phyloP scores from a whole-genome alignment of 495 filamentous ascomycete species.

The Xylaria acuta region DNA sequence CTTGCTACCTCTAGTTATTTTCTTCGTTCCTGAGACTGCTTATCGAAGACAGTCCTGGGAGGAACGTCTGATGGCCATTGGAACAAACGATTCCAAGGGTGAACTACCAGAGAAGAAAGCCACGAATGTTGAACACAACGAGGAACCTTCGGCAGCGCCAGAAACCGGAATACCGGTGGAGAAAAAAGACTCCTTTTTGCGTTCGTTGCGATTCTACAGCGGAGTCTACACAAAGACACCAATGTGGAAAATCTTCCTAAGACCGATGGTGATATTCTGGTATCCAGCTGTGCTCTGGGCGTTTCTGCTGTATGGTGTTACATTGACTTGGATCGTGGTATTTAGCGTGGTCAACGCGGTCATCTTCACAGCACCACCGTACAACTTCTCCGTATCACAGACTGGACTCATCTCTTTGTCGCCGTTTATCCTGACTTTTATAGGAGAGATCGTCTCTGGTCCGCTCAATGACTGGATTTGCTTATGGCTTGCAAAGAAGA shows the following conservation, averaged over 20 bases:
- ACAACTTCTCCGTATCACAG: constrained; percentile 59
- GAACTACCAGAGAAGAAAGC: constrained; percentile 40
- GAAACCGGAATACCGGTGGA: constrained; percentile 33
- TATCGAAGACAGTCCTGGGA: constrained; percentile 49
- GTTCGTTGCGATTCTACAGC: constrained; percentile 42
- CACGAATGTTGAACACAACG: constrained; percentile 24
- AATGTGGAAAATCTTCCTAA: constrained; percentile 56
- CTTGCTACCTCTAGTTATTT: constrained; percentile 52
- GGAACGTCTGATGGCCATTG: constrained; percentile 30
- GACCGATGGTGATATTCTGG: constrained; percentile 58
- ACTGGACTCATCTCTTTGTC: constrained; percentile 57
- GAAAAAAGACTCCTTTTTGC: constrained; percentile 42
- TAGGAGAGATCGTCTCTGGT: constrained; percentile 57
- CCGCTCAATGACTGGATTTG: constrained; percentile 60
- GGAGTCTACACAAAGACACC: constrained; percentile 53
- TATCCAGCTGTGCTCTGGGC: constrained; percentile 63
- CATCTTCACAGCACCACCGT: constrained; percentile 58
- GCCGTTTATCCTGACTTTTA: constrained; percentile 55
- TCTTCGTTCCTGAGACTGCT: constrained; percentile 61
- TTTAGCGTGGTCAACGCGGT: constrained; percentile 60
- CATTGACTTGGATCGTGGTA: constrained; percentile 60
- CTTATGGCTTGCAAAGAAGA: constrained; percentile 52
- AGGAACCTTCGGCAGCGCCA: constrained; percentile 31
- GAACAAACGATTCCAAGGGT: constrained; percentile 33
- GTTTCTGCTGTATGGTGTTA: constrained; percentile 59